Conservation (phyloP, 208 protist genomes). For the Eutreptiella sp. region DNA sequence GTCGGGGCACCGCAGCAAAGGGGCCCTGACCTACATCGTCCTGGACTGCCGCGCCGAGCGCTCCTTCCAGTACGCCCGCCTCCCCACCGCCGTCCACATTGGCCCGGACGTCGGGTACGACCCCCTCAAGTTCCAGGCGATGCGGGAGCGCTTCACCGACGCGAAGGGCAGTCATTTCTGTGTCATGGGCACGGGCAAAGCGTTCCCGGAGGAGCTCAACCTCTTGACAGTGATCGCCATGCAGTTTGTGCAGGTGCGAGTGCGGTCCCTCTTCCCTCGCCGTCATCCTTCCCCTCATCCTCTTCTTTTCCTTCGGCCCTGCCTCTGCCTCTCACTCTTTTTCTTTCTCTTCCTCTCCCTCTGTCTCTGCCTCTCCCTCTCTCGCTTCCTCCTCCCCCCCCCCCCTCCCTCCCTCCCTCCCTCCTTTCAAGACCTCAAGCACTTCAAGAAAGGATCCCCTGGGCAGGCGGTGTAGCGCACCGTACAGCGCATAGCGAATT, state of each 20-base stretch:
- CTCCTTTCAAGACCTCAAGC: no score
- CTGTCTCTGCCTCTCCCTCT: no score
- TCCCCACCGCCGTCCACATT: conserved; percentile 64
- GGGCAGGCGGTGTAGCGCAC: no score
- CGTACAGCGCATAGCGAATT: no score
- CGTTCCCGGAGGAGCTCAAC: conserved; percentile 70
- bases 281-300: no score
- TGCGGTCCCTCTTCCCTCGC: no score
- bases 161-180: conserved; percentile 54
- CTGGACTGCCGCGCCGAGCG: conserved; percentile 68
- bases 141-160: conserved; percentile 23
- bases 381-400: no score
- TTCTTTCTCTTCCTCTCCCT: no score
- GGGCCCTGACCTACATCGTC: conserved; percentile 55
- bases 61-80: conserved; percentile 68
- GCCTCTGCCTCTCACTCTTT: no score
- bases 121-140: conserved; percentile 13
- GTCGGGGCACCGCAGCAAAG: neutral
- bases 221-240: conserved; percentile 70
- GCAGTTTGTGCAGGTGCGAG: conserved; percentile 63
- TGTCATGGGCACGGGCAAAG: conserved; percentile 64
- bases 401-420: no score
- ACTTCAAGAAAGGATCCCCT: no score
- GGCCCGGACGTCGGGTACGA: conserved; percentile 33
- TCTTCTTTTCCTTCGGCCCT: no score